Percentiles rank a stretch among this genome's conserved stretches.
These are phyloP conservation scores for Penicillium cinerascens DNA, from an alignment of 495 filamentous ascomycete species.

Conservation along the genomic window DNA sequence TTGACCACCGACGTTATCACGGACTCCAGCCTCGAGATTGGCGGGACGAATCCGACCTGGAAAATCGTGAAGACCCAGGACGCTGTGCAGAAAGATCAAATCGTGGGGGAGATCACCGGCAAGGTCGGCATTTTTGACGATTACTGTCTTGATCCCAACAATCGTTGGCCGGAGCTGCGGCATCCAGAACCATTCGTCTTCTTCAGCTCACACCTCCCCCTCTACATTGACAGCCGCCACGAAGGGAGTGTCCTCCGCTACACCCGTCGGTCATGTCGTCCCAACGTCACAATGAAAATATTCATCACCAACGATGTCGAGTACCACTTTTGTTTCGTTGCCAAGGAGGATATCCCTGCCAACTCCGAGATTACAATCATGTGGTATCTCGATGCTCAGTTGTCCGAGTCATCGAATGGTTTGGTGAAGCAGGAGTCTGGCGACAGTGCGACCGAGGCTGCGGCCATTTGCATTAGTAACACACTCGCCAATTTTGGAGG, in stretches of 20 bases:
- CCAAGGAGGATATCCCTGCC: slow-evolving; percentile 64
- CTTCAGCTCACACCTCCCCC: slow-evolving; percentile 74
- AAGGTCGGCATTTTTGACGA: slow-evolving; percentile 74
- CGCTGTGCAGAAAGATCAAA: slow-evolving; percentile 58
- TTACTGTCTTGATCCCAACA: slow-evolving; percentile 67
- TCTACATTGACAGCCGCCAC: slow-evolving; percentile 86
- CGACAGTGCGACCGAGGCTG: slow-evolving; percentile 45
- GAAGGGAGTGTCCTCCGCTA: slow-evolving; percentile 84
- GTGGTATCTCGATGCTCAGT: slow-evolving; percentile 59
- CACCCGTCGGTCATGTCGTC: slow-evolving; percentile 80
- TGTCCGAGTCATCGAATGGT: slow-evolving; percentile 43
- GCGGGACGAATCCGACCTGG: slow-evolving; percentile 57
- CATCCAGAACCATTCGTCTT: slow-evolving; percentile 84
- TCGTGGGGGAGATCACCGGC: slow-evolving; percentile 84
- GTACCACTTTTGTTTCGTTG: slow-evolving; percentile 87
- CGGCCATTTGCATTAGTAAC: slow-evolving; percentile 59
- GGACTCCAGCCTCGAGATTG: slow-evolving; percentile 38
- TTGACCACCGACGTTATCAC: slow-evolving; percentile 47
- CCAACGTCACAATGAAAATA: slow-evolving; percentile 79
- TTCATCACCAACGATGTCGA: slow-evolving; percentile 69
- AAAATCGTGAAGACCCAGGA: slow-evolving; percentile 65
- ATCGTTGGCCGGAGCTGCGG: slow-evolving; percentile 70
- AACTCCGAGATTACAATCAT: slow-evolving; percentile 61
- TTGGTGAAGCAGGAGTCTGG: slow-evolving; percentile 44
- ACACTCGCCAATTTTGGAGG: slow-evolving; percentile 83